These are phyloP conservation scores for Biancaea sappan DNA, from an alignment of 306 rosid species.

Conservation along the genomic window DNA sequence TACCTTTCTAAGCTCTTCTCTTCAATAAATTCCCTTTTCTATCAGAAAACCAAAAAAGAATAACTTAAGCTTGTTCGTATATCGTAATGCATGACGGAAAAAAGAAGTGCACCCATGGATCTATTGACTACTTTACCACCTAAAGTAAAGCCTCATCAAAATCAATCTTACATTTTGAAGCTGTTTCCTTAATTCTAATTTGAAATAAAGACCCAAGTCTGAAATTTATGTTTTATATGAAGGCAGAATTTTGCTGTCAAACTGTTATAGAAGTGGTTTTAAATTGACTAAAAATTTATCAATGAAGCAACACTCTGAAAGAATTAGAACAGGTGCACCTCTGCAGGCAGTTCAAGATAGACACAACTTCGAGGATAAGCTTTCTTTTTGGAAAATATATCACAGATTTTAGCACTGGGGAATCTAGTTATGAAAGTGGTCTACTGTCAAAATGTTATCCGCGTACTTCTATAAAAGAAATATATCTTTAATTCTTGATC, in stretches of 20 bases:
- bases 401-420: not conserved
- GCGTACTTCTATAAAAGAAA: conserved; percentile 1
- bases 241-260: conserved; percentile 12
- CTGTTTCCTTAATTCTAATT: not conserved
- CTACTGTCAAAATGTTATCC: conserved; percentile 15
- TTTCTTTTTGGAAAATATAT: not conserved
- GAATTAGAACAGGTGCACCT: conserved; percentile 7
- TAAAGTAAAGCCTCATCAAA: conserved; percentile 14
- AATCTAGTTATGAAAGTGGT: conserved; percentile 19
- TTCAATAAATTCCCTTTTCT: too few relatives aligned
- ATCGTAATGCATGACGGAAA: not conserved
- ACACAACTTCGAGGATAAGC: conserved; percentile 4
- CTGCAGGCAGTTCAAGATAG: not conserved
- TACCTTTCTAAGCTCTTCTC: conserved; percentile 22
- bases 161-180: conserved; percentile 2
- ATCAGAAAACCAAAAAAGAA: too few relatives aligned
- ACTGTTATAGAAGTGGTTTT: conserved; percentile 6
- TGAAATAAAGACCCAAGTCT: conserved; percentile 28
- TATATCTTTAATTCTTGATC: conserved; percentile 23
- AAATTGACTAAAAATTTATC: not conserved
- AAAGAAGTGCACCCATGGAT: not conserved
- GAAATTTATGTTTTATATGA: not conserved
- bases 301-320: conserved; percentile 13
- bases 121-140: conserved; percentile 10
- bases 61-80: not conserved